Base-by-base conservation (phyloP, 2,329 filamentous ascomycete genomes). In the Pyrenophora teres region DNA sequence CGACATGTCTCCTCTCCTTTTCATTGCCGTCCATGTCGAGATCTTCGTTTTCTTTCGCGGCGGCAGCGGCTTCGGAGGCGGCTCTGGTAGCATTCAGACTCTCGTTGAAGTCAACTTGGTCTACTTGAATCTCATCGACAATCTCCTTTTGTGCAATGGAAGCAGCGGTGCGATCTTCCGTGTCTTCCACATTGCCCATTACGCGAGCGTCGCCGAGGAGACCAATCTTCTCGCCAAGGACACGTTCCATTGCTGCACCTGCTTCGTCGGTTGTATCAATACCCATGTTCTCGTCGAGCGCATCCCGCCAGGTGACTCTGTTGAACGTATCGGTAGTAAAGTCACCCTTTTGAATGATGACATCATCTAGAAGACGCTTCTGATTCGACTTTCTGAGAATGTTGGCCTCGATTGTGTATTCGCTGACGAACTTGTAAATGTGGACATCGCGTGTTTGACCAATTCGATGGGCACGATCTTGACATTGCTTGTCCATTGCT, bases 401-500 rank as follows among this genome's bases (percentile, higher is more conserved):
- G 68, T 99, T 99, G 67, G 93, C 93, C 74, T 99, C 94, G 54
- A 99, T 97, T 0, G 94, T 99, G 65, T 79, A 78, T 60, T 81
- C 79, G 53, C 70, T 75, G 47, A 81, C 79, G 60, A 81, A 79
- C 52, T 80, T 91, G 77, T 97, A 99, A 52, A 99, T 97, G 73
- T 97, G 93, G 27, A 99, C 94, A 71, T 99, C 94, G 25, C 94
- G 87, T 0, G 94, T 97, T 74, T 99, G 94, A 1, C 94, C 94
- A 62, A 99, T 99, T 60, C 94, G 90, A 76, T 99, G 94, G 66
- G 91, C 95, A 65, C 94, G 86, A 72, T 99, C 95, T 76, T 99
- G 95, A 67, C 94, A 99, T 74, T 99, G 94, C 74, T 96, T 96
- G 78, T 99, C 94, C 94, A 99, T 99, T 44, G 95, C 94, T 0